Evolutionary conservation across 2,329 filamentous ascomycete species (phyloP).

Genomic region (Aspergillus neoniger): DNA sequence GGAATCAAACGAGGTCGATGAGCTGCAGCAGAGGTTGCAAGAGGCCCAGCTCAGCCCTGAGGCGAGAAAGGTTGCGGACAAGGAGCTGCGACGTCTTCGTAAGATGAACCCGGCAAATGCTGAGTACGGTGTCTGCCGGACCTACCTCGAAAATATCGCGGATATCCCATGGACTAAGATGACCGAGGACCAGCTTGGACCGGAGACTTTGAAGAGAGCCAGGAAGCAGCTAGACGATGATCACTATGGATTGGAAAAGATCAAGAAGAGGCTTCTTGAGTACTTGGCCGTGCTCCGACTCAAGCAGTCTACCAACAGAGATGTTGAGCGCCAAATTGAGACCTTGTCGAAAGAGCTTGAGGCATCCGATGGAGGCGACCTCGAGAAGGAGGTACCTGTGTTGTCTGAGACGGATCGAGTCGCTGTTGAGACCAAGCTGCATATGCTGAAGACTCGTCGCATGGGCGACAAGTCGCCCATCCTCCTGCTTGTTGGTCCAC

Average conservation of each 20-base stretch:
- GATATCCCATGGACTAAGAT: constrained; percentile 89
- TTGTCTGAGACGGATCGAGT: constrained; percentile 49
- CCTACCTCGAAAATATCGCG: constrained; percentile 88
- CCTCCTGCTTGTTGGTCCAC: constrained; percentile 86
- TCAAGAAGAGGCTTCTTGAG: constrained; percentile 94
- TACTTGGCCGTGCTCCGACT: constrained; percentile 95
- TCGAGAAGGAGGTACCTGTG: constrained; percentile 61
- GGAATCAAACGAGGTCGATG: constrained; percentile 85
- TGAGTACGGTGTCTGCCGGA: constrained; percentile 90
- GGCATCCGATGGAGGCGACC: constrained; percentile 37
- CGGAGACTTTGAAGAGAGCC: constrained; percentile 74
- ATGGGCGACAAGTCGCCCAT: constrained; percentile 97
- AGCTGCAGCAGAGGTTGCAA: constrained; percentile 84
- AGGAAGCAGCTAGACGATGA: constrained; percentile 92
- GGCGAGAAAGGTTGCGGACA: constrained; percentile 84
- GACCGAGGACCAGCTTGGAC: constrained; percentile 83
- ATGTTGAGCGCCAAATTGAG: constrained; percentile 74
- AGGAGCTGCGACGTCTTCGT: constrained; percentile 81
- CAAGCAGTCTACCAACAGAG: constrained; percentile 86
- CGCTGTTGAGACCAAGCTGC: constrained; percentile 63
- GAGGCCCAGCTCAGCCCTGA: constrained; percentile 79
- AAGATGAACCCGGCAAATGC: constrained; percentile 97
- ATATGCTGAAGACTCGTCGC: constrained; percentile 75
- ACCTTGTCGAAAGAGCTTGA: constrained; percentile 53
- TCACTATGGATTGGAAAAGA: constrained; percentile 93